Base-by-base conservation (phyloP, 73 alveolate genomes). In the Uronychia binucleata region DNA sequence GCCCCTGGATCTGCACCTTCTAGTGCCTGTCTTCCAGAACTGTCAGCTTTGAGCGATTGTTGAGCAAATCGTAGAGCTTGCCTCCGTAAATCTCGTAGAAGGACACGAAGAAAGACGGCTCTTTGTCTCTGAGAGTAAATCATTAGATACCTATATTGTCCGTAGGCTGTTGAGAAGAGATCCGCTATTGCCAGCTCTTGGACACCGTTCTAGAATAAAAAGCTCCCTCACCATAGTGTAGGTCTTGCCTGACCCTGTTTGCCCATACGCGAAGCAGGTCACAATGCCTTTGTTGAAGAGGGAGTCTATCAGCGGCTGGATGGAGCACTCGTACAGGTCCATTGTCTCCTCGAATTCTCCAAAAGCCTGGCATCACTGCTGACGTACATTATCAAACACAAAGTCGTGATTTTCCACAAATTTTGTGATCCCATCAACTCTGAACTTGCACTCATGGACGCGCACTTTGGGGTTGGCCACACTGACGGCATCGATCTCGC, bases 201-300 rank as follows among this genome's bases (percentile, higher is more conserved):
- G 28, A 96, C 90, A 25, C 98, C 99, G 34, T 96, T 58, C 97
- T 97, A 82, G 80, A 92, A 67, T 84, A 83, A 33, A 91, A 86
- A 27, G 90, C 91, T 91, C 81, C 93, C 99, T 26, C 58, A 83
- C 93, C 99, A 97, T 98, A 28, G 99, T 98, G 84, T 79, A 98
- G 0, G 99, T 98, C 90, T 98, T 98, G 5, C 99, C 99, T 30
- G 99, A 96, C 26, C 99, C 99, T 0, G 99, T 98, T 87, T 98
- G 96, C 11, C 99, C 99, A 86, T 98, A 98, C 0, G 99, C 99
- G 81, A 98, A 98, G 77, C 98, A 94, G 1, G 99, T 98, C 75
- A 98, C 99, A 67, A 97, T 97, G 1, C 99, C 99, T 75, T 91
- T 90, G 78, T 89, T 92, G 59, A 91, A 84, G 57, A 97, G 92